These are phyloP conservation scores for Haplosporangium sp. DNA, from an alignment of 371 early-diverging fungal genomes.

Conservation along the genomic window DNA sequence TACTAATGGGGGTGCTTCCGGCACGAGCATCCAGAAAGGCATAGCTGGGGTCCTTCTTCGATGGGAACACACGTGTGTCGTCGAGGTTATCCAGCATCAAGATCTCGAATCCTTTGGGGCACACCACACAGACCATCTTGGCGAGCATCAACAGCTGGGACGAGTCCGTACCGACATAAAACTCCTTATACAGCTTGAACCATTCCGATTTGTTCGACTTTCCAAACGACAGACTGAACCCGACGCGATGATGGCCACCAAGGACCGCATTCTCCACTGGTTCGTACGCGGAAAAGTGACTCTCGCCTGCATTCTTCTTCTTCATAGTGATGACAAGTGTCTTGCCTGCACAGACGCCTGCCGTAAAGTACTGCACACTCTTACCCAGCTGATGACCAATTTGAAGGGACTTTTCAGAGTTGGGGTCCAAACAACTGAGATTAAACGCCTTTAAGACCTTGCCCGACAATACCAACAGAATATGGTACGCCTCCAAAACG, in stretches of 20 bases:
- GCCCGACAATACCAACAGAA: conserved; percentile 79
- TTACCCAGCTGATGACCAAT: conserved; percentile 79
- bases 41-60: conserved; percentile 75
- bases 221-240: conserved; percentile 46
- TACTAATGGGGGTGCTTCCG: conserved; percentile 78
- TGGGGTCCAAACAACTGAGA: conserved; percentile 69
- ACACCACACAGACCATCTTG: conserved; percentile 87
- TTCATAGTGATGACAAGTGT: conserved; percentile 54
- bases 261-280: conserved; percentile 51
- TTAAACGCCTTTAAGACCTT: conserved; percentile 77
- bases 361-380: conserved; percentile 85
- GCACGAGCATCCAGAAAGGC: conserved; percentile 74
- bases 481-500: conserved; percentile 76
- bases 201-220: conserved; percentile 48
- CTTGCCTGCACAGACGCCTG: conserved; percentile 64
- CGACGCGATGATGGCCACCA: conserved; percentile 30
- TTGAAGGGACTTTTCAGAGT: conserved; percentile 59
- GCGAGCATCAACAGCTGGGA: conserved; percentile 83
- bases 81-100: conserved; percentile 83
- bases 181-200: conserved; percentile 56
- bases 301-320: conserved; percentile 46
- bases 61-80: conserved; percentile 69
- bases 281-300: conserved; percentile 49
- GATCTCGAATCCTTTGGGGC: conserved; percentile 92
- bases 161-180: conserved; percentile 90